Conservation (phyloP, 805 yeast genomes). For the Millerago galiae region DNA sequence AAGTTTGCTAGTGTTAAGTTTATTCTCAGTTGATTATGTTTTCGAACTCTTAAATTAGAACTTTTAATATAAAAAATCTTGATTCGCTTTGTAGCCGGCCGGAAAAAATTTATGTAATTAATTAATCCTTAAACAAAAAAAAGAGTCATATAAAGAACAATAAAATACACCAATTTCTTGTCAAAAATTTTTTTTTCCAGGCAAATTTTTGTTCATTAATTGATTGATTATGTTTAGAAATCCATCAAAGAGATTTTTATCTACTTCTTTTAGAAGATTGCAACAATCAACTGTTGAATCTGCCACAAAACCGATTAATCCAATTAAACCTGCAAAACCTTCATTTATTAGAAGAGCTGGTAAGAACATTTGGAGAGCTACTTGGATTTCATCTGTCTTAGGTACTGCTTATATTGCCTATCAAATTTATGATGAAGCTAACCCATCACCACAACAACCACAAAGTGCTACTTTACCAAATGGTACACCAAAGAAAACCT, state of each 20-base stretch:
- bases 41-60: too few relatives aligned
- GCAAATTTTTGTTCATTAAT: not conserved
- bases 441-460: slow-evolving; percentile 54
- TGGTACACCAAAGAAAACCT: slow-evolving; percentile 35
- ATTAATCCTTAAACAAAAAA: not conserved
- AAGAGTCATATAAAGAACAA: not conserved
- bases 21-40: too few relatives aligned
- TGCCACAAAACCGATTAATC: not conserved
- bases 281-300: slow-evolving; percentile 6
- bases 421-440: slow-evolving; percentile 54
- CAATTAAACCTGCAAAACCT: slow-evolving; percentile 8
- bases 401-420: slow-evolving; percentile 56
- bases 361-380: slow-evolving; percentile 35
- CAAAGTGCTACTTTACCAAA: slow-evolving; percentile 49
- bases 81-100: not conserved
- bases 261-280: slow-evolving; percentile 7
- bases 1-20: not conserved
- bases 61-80: too few relatives aligned
- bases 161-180: not conserved
- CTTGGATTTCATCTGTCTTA: slow-evolving; percentile 43
- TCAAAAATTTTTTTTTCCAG: not conserved
- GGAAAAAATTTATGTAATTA: not conserved
- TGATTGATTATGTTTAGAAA: slow-evolving; percentile 5
- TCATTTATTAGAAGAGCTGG: slow-evolving; percentile 21
- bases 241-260: slow-evolving; percentile 7